A percentile compares a stretch with the other conserved stretches of the same genome.
phyloP scores from a whole-genome alignment of 129 eudicot species.

The Erigeron canadensis region DNA sequence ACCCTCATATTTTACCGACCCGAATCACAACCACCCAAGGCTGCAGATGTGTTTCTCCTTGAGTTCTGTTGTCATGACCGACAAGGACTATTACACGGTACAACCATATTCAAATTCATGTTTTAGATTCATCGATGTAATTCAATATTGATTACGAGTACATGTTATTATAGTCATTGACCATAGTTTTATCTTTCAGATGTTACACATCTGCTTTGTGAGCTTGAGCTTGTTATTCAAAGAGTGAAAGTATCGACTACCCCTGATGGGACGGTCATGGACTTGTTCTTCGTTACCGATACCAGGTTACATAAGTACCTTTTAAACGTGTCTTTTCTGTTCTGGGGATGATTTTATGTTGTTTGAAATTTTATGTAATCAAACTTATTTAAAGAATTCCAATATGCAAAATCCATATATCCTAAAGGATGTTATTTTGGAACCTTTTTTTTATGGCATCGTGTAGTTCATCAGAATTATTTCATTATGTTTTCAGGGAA shows the following conservation, averaged over 20 bases:
- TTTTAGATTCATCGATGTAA: background rate
- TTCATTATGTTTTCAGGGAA: slow-evolving; percentile 46
- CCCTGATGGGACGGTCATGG: slow-evolving; percentile 83
- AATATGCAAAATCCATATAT: too few species aligned
- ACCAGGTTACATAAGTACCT: slow-evolving; percentile 44
- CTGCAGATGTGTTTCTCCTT: slow-evolving; percentile 75
- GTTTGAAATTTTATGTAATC: background rate
- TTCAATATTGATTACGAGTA: background rate
- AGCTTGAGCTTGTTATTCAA: slow-evolving; percentile 72
- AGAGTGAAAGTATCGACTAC: slow-evolving; percentile 78
- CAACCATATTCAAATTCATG: background rate
- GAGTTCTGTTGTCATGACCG: slow-evolving; percentile 72
- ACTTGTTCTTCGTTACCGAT: slow-evolving; percentile 69
- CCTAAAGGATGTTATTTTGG: background rate
- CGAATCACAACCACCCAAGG: slow-evolving; percentile 56
- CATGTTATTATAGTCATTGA: background rate
- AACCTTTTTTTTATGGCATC: background rate
- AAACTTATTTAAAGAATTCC: background rate
- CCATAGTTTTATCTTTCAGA: slow-evolving; percentile 43
- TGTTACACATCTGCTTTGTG: slow-evolving; percentile 65
- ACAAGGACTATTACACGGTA: slow-evolving; percentile 82
- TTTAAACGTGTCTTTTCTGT: background rate
- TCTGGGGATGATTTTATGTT: background rate
- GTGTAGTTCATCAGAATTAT: background rate
- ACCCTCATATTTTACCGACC: slow-evolving; percentile 51